phyloP scores from a whole-genome alignment of 768 basidiomycete species.

The Leucogyrophana mollusca region DNA sequence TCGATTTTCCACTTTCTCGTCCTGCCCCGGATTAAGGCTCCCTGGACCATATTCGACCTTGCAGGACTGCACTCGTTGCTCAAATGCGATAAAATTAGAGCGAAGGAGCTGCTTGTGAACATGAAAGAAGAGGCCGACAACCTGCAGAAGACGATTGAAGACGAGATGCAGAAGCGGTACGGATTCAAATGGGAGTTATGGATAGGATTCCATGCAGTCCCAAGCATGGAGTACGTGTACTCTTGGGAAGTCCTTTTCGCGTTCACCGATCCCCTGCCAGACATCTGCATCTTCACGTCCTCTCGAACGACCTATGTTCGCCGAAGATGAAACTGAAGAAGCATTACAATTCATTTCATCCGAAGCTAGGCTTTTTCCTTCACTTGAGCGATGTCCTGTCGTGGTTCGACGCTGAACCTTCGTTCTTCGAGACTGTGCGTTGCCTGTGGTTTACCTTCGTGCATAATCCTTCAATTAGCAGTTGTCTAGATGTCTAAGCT shows the following conservation, averaged over 20 bases:
- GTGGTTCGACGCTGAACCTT: conserved; percentile 72
- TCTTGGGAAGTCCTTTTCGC: neutral
- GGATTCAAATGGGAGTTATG: conserved; percentile 77
- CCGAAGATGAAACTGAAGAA: conserved; percentile 79
- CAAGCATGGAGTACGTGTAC: conserved; percentile 77
- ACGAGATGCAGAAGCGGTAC: conserved; percentile 76
- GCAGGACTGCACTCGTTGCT: conserved; percentile 56
- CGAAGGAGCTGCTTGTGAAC: conserved; percentile 50
- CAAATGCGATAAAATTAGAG: conserved; percentile 49
- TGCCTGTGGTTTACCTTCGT: neutral
- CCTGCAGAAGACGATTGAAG: conserved; percentile 60
- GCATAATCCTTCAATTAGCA: neutral
- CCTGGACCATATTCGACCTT: conserved; percentile 39
- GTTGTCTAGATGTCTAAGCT: conserved; percentile 51
- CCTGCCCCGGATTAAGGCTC: conserved; percentile 55
- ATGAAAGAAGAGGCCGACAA: conserved; percentile 57
- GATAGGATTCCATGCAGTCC: conserved; percentile 82
- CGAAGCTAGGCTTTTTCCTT: conserved; percentile 80
- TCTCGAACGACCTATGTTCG: conserved; percentile 76
- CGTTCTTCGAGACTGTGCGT: conserved; percentile 52
- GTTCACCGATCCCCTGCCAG: conserved; percentile 32
- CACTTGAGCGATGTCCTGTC: conserved; percentile 72
- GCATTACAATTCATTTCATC: conserved; percentile 91
- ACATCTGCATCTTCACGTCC: conserved; percentile 82
- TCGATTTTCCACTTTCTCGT: conserved; percentile 87